These are phyloP conservation scores for Melastoma candidum DNA, from an alignment of 441 rosid species.

Conservation along the genomic window DNA sequence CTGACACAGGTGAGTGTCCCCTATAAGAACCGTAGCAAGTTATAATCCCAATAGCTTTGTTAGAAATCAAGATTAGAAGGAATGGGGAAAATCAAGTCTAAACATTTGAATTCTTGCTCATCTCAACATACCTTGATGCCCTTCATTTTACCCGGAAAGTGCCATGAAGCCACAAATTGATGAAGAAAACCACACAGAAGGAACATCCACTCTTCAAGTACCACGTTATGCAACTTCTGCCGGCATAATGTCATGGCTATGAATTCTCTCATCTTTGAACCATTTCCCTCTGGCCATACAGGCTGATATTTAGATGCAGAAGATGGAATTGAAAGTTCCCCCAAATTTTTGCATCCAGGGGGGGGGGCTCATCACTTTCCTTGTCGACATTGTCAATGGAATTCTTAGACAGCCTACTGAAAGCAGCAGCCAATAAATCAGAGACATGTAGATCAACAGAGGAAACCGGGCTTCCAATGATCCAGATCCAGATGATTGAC, in stretches of 20 bases:
- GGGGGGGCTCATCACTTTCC: conserved; percentile 50
- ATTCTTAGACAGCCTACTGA: conserved; percentile 30
- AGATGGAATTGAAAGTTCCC: conserved; percentile 25
- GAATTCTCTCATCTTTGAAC: conserved; percentile 45
- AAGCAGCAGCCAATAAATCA: conserved; percentile 29
- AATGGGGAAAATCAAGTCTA: not conserved
- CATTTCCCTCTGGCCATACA: conserved; percentile 27
- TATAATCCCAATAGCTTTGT: no score
- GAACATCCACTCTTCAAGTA: conserved; percentile 51
- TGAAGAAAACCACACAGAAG: conserved; percentile 33
- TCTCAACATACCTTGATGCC: conserved; percentile 20
- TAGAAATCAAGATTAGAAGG: no score
- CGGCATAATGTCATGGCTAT: conserved; percentile 68
- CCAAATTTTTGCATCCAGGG: conserved; percentile 53
- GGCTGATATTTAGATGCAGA: conserved; percentile 29
- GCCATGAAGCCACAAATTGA: conserved; percentile 32
- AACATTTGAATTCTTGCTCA: not conserved
- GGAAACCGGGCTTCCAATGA: conserved; percentile 21
- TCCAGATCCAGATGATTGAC: conserved; percentile 16
- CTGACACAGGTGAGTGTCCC: no score
- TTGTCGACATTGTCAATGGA: conserved; percentile 25
- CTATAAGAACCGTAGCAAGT: no score
- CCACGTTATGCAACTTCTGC: conserved; percentile 70
- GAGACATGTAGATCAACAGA: conserved; percentile 29
- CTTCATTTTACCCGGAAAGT: conserved; percentile 16